Base-by-base conservation (phyloP, 129 eudicot species). In the Flaveria sonorensis region DNA sequence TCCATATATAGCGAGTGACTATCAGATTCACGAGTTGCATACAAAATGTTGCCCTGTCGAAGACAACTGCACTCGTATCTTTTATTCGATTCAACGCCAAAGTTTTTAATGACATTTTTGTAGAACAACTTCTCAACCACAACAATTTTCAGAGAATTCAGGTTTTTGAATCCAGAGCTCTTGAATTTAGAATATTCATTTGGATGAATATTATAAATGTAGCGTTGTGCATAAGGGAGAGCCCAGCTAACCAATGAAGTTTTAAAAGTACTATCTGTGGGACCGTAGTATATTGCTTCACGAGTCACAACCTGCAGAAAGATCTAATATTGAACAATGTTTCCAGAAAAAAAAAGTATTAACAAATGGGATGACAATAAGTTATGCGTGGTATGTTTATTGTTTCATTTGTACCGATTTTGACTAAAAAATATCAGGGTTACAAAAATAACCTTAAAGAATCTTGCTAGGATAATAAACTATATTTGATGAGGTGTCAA, bases 221-320 rank as follows among this genome's bases (percentile, higher is more conserved):
- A 92, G 74, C 96, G 96, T 69, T 92, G 96, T 64, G 96, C 96
- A 83, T 83, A 87, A 32, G 91, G 96, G 62, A 92, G 96, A 69
- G 84, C 89, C 97, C 97, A 86, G 45, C 80, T 88, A 57, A 92
- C 75, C 81, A 92, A 67, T 45, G 89, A 87, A 43, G 82, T 79
- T 75, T 81, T 82, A 28, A 68, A 87, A 68, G 87, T 78, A 70
- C 70, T 66, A 72, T 92, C 91, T 67, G 79, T 76, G 14, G 85
- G 84, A 10, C 92, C 91, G 72, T 87, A 82, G 53, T 69, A 82
- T 57, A 92, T 87, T 71, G 96, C 89, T 81, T 92, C 96, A 73
- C 91, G 96, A 56, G 88, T 81, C 61, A 89, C 92, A 70, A 89
- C 86, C 97, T 92, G 90, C 77, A 74, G 70, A 71, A 68, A 69